Evolutionary conservation across 2,329 filamentous ascomycete genomes (phyloP).

Genomic region (Corinectria fuckeliana): DNA sequence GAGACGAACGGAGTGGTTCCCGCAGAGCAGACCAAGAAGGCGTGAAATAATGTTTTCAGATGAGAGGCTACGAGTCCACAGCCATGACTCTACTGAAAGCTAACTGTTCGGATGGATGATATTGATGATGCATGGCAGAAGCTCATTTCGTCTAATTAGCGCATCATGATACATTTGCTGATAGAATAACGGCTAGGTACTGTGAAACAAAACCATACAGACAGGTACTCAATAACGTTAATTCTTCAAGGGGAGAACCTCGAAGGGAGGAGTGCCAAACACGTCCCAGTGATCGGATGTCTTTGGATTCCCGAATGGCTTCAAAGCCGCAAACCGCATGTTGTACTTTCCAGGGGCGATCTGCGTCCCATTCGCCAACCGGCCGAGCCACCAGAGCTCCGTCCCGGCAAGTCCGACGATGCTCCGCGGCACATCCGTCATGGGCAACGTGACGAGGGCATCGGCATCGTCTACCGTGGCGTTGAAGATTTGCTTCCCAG

Average conservation of each 20-base stretch:
- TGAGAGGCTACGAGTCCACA: background rate
- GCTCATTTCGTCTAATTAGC: background rate
- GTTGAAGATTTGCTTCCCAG: background rate
- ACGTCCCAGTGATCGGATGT: conserved; percentile 1
- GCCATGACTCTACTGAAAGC: background rate
- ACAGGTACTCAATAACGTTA: too few relatives aligned
- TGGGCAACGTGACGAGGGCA: conserved; percentile 1
- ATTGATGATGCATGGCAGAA: background rate
- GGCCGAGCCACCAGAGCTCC: conserved; percentile 25
- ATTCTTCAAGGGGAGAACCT: background rate
- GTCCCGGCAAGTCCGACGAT: conserved; percentile 6
- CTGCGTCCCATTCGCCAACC: conserved; percentile 12
- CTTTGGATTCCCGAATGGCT: conserved; percentile 15
- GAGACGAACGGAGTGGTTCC: background rate
- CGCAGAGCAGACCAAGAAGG: conserved; percentile 1
- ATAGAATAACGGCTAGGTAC: background rate
- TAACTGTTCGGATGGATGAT: background rate
- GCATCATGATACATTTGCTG: background rate
- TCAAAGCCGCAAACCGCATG: conserved; percentile 19
- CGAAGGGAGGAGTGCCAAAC: background rate
- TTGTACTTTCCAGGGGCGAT: conserved; percentile 19
- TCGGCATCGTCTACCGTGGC: background rate
- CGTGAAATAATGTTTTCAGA: background rate
- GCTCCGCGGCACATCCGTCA: background rate
- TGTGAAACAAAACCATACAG: background rate